phyloP scores from a whole-genome alignment of 345 rosid species.

The Limnanthes douglasii region DNA sequence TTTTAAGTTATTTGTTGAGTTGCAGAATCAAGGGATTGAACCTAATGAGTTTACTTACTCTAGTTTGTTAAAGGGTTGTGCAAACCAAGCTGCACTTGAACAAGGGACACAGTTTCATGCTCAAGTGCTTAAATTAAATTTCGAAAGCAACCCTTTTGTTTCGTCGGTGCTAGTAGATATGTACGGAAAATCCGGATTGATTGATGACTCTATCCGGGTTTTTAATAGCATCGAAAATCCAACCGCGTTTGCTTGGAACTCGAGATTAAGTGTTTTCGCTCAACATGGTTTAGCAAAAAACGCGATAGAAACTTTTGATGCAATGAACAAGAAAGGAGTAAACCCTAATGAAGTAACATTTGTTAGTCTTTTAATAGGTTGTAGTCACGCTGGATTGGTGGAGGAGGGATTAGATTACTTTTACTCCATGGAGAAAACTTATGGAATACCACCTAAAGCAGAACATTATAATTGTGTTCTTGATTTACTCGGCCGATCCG shows the following conservation, averaged over 20 bases:
- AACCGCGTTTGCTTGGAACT: slow-evolving; percentile 7
- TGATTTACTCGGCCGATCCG: slow-evolving; percentile 22
- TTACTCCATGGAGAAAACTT: slow-evolving; percentile 11
- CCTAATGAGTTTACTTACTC: slow-evolving; percentile 15
- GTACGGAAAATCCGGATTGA: slow-evolving; percentile 10
- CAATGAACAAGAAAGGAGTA: slow-evolving; percentile 1
- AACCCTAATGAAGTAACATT: slow-evolving; percentile 8
- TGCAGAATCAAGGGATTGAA: slow-evolving; percentile 13
- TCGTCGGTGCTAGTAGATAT: slow-evolving; percentile 7
- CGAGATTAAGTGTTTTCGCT: slow-evolving; percentile 6
- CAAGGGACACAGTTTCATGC: slow-evolving; percentile 9
- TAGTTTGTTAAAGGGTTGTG: slow-evolving; percentile 11
- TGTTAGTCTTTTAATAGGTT: slow-evolving; percentile 18
- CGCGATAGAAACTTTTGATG: neutral
- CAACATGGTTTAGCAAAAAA: slow-evolving; percentile 9
- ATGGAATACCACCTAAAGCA: slow-evolving; percentile 10
- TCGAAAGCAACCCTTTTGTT: slow-evolving; percentile 2
- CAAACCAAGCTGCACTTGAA: slow-evolving; percentile 7
- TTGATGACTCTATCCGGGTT: slow-evolving; percentile 3
- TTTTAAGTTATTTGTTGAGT: slow-evolving; percentile 9
- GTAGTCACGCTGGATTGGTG: slow-evolving; percentile 21
- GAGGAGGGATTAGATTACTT: slow-evolving; percentile 18
- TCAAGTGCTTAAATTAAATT: slow-evolving; percentile 8
- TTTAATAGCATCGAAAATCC: slow-evolving; percentile 4
- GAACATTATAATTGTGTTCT: slow-evolving; percentile 22